Base-by-base conservation (phyloP, 2,329 filamentous ascomycete species). In the Colletotrichum tanaceti region DNA sequence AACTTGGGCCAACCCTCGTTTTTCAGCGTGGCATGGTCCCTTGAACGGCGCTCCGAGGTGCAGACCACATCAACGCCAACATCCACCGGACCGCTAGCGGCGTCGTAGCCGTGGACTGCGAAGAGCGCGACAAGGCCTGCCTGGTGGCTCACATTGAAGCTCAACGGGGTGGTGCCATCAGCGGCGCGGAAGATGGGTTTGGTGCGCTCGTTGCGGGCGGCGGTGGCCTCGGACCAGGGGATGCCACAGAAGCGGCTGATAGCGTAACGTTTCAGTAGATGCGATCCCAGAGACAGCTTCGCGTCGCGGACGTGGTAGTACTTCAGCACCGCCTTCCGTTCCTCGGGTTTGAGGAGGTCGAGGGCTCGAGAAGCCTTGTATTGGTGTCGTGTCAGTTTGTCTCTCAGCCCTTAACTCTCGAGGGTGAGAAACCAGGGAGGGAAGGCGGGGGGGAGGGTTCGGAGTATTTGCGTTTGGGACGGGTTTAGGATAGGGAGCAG, bases 101-200 rank as follows among this genome's bases (percentile, higher is more conserved):
- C 24, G 5, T 68, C 72, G 73, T 79, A 77, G 22, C 74, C 75
- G 49, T 78, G 75, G 3, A 84, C 80, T 16, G 90, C 90, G 14
- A 91, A 84, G 38, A 94, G 81, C 2, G 87, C 87, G 0, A 94
- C 92, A 18, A 95, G 81, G 1, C 92, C 92, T 10, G 90, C 90
- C 81, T 95, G 92, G 77, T 95, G 92, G 53, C 88, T 90, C 63
- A 94, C 86, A 78, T 95, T 95, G 84, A 95, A 94, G 71, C 81
- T 73, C n/a, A 89, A 76, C 20, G 84, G 79, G 73, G 83, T 79
- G 65, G 67, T 80, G 72, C 73, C 86, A 80, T 76, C 82, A 78
- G 71, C 84, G 81, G 82, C 81, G 75, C 74, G 75, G 75, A 82
- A 89, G 59, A 86, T 76, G 50, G 87, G 87, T 77, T 89, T 89